These are phyloP conservation scores for Nidularia sp. DNA, from an alignment of 768 basidiomycete species.

Conservation along the genomic window DNA sequence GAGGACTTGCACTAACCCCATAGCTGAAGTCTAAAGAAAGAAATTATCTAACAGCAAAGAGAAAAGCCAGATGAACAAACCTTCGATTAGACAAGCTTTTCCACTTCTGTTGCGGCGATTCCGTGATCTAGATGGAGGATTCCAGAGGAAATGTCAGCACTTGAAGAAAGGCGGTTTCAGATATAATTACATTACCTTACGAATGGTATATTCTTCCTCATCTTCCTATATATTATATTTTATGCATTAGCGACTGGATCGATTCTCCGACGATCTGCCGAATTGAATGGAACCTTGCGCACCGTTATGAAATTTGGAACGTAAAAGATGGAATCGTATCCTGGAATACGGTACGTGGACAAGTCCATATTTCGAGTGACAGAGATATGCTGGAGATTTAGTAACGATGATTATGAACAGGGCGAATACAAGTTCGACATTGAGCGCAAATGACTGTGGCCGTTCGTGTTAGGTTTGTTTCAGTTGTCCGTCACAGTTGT, in stretches of 20 bases:
- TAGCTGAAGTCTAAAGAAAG: constrained; percentile 54
- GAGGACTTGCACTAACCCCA: constrained; percentile 48
- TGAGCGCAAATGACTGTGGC: no score
- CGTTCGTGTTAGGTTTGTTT: no score
- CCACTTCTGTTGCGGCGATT: constrained; percentile 81
- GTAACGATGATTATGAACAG: not conserved
- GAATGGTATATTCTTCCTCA: constrained; percentile 74
- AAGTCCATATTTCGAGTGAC: constrained; percentile 8
- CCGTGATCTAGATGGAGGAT: constrained; percentile 52
- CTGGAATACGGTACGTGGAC: constrained; percentile 25
- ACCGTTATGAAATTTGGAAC: constrained; percentile 73
- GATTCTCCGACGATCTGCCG: constrained; percentile 1
- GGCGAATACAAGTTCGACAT: no score
- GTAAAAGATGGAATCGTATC: constrained; percentile 46
- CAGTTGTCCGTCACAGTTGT: no score
- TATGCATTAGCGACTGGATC: constrained; percentile 4
- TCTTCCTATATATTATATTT: constrained; percentile 29
- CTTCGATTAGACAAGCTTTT: constrained; percentile 70
- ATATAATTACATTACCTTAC: constrained; percentile 50
- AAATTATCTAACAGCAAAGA: not conserved
- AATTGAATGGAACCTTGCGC: constrained; percentile 3
- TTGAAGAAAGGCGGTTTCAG: constrained; percentile 6
- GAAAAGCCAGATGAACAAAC: constrained; percentile 28
- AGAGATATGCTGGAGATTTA: not conserved
- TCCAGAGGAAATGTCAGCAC: constrained; percentile 1